Evolutionary conservation across 768 basidiomycete species (phyloP), one percentile per base, ranked within the genome.

Genomic region (Boletellus emodensis): DNA sequence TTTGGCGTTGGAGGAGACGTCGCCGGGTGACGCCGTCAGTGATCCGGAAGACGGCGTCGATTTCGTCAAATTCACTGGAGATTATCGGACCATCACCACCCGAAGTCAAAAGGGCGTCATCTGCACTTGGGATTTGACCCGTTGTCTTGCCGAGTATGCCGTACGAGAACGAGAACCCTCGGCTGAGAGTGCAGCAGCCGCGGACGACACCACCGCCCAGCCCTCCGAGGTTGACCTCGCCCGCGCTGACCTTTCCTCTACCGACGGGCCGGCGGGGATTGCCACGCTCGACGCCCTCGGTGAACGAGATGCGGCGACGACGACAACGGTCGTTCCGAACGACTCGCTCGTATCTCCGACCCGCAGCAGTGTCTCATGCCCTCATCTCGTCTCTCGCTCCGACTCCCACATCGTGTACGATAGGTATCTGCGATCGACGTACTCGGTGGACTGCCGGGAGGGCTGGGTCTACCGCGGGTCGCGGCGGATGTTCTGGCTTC

Each of bases 381-480:
- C 41, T 6, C 55, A 57, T 22, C 55, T 58, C 24, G 48, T 58
- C 9, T 57, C 57, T 12, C 51, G 55, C 22, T 58, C 51, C 8
- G 57, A 49, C 39, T 2, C 33, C 3, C 22, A 46, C 39, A 46
- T 57, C 22, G 15, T 56, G 6, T 58, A 58, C 14, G 54, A 58
- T 40, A 35, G 24, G 30, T 59, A 56, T 33, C 36, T 59, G n/a
- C 46, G 37, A 11, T 59, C 54, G n/a, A 39, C 51, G 17, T 60
- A 56, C 36, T 48, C 51, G 3, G 44, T 60, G 20, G 44, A 59
- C 14, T 15, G 18, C 22, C 38, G 20, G 15, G n/a, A 51, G 34
- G 59, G 59, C n/a, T 60, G 54, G 59, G 44, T 60, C 4, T 53
- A 51, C 46, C 40, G 15, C 5, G 54, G 59, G 5, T 53, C 49